Percentiles rank a stretch among this genome's conserved stretches.
Evolutionary conservation across 495 filamentous ascomycete species (phyloP).

Genomic region (Podospora pseudocomata): DNA sequence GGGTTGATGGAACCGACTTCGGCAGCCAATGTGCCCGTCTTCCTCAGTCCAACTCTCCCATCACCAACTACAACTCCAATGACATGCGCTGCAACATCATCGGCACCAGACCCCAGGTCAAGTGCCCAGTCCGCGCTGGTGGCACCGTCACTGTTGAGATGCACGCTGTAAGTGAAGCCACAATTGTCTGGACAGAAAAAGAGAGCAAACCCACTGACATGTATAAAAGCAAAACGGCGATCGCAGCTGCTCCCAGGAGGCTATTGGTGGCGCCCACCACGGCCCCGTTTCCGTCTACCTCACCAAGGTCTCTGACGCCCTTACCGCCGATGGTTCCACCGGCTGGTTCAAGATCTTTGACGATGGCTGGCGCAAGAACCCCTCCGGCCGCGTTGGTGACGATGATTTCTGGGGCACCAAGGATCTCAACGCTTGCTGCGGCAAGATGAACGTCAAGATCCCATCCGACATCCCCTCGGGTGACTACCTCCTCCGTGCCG

Average conservation of each 20-base stretch:
- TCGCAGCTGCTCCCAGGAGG: slow-evolving; percentile 42
- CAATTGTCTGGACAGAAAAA: background rate
- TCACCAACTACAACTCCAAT: slow-evolving; percentile 39
- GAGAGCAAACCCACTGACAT: slow-evolving; percentile 23
- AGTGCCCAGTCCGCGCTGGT: slow-evolving; percentile 49
- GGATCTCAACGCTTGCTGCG: slow-evolving; percentile 53
- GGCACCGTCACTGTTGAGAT: slow-evolving; percentile 50
- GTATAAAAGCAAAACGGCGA: slow-evolving; percentile 37
- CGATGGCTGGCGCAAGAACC: slow-evolving; percentile 43
- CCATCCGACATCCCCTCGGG: slow-evolving; percentile 46
- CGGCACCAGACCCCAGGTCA: slow-evolving; percentile 31
- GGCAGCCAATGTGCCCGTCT: slow-evolving; percentile 40
- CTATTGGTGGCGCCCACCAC: slow-evolving; percentile 49
- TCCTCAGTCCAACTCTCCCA: slow-evolving; percentile 44
- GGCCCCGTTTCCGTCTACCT: slow-evolving; percentile 53
- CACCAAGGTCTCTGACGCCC: slow-evolving; percentile 48
- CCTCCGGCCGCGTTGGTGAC: slow-evolving; percentile 33
- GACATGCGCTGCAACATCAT: slow-evolving; percentile 43
- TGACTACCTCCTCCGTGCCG: slow-evolving; percentile 53
- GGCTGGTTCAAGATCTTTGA: slow-evolving; percentile 54
- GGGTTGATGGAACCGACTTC: slow-evolving; percentile 48
- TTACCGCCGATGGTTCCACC: slow-evolving; percentile 40
- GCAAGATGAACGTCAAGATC: slow-evolving; percentile 47
- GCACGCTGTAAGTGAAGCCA: slow-evolving; percentile 40
- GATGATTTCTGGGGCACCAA: slow-evolving; percentile 51